These are phyloP conservation scores for Chalciporus piperatus DNA, from an alignment of 768 basidiomycete species.

Conservation along the genomic window DNA sequence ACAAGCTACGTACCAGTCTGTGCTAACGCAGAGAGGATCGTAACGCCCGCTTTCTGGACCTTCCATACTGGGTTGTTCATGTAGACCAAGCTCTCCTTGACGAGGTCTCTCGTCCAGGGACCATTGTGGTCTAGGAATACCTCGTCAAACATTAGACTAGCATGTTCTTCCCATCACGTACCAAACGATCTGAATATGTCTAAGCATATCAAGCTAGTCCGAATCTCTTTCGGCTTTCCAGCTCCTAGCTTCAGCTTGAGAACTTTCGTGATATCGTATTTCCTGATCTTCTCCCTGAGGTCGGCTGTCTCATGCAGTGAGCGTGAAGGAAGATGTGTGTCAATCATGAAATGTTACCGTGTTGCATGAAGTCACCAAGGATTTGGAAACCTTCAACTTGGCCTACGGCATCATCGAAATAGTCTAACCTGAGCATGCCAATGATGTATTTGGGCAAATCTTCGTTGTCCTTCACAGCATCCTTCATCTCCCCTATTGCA, in stretches of 20 bases:
- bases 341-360: background rate
- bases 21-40: slow-evolving; percentile 5
- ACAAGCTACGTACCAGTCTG: slow-evolving; percentile 2
- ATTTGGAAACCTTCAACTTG: slow-evolving; percentile 6
- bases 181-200: slow-evolving; percentile 3
- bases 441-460: slow-evolving; percentile 3
- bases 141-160: too few species aligned
- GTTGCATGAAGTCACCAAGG: slow-evolving; percentile 2
- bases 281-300: background rate
- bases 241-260: background rate
- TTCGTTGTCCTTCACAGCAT: background rate
- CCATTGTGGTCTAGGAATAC: background rate
- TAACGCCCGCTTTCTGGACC: slow-evolving; percentile 4
- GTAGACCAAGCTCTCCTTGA: background rate
- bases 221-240: slow-evolving; percentile 2
- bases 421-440: slow-evolving; percentile 1
- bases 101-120: background rate
- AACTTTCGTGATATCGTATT: background rate
- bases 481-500: slow-evolving; percentile 2
- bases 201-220: slow-evolving; percentile 6
- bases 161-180: background rate
- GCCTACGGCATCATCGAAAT: slow-evolving; percentile 3
- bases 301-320: background rate
- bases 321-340: background rate
- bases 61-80: background rate